phyloP scores from a whole-genome alignment of 2,329 filamentous ascomycete genomes.

The Aspergillus tanneri region DNA sequence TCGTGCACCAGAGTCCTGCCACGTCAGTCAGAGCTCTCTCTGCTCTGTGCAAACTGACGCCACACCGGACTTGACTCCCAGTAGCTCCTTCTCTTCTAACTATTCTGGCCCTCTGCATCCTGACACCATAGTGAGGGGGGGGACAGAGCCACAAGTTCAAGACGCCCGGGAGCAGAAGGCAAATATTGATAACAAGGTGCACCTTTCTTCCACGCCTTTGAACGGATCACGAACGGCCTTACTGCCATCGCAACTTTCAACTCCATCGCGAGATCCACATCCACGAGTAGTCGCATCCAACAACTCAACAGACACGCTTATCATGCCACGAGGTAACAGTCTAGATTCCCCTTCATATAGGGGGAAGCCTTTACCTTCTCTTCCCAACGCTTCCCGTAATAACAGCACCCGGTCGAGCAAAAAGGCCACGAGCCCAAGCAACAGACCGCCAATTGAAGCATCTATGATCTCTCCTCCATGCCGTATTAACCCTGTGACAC shows the following conservation, averaged over 20 bases:
- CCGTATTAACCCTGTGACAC: constrained; percentile 39
- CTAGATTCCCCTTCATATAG: constrained; percentile 29
- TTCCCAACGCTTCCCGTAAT: constrained; percentile 30
- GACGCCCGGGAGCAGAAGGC: constrained; percentile 22
- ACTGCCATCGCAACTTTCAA: constrained; percentile 24
- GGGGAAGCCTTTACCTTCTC: constrained; percentile 33
- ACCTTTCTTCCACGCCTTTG: constrained; percentile 22
- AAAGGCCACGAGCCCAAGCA: constrained; percentile 25
- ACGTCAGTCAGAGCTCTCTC: constrained; percentile 36
- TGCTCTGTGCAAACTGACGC: constrained; percentile 35
- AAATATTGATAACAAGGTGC: constrained; percentile 23
- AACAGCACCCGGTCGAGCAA: constrained; percentile 19
- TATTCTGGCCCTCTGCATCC: constrained; percentile 34
- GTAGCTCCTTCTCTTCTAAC: constrained; percentile 41
- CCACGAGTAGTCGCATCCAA: constrained; percentile 19
- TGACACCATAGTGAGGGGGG: constrained; percentile 27
- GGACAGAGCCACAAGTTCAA: constrained; percentile 30
- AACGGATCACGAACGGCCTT: constrained; percentile 19
- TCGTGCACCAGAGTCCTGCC: constrained; percentile 22
- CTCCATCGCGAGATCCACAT: constrained; percentile 25
- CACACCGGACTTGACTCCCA: constrained; percentile 40
- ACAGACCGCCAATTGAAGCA: constrained; percentile 34
- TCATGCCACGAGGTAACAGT: constrained; percentile 30
- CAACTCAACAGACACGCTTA: constrained; percentile 30
- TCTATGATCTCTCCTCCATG: constrained; percentile 42